phyloP scores from a whole-genome alignment of 345 rosid species.

The Iberis pinnata region DNA sequence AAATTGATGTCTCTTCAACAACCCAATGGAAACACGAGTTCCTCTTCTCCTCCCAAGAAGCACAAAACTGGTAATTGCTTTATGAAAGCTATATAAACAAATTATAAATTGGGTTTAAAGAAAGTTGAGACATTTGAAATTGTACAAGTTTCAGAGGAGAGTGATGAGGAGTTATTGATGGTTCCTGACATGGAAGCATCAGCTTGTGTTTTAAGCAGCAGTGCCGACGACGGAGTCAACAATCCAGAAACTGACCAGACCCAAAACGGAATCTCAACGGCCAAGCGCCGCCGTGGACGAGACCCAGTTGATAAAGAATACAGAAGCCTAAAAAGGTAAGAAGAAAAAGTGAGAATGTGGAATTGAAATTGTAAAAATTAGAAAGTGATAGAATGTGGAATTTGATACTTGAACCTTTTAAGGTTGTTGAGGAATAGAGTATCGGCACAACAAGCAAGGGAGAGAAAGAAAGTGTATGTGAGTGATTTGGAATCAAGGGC shows the following conservation, averaged over 20 bases:
- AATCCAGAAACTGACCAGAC: not conserved
- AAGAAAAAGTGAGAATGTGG: not conserved
- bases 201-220: constrained; percentile 18
- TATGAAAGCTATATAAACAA: not conserved
- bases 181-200: constrained; percentile 65
- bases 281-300: constrained; percentile 44
- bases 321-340: constrained; percentile 59
- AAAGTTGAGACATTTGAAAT: not conserved
- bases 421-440: constrained; percentile 73
- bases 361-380: not conserved
- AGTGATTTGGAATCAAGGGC: constrained; percentile 56
- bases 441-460: constrained; percentile 66
- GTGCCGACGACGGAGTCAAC: constrained; percentile 12
- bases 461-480: constrained; percentile 11
- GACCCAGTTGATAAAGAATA: constrained; percentile 59
- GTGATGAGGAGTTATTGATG: constrained; percentile 59
- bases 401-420: no score
- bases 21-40: constrained; percentile 27
- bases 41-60: constrained; percentile 23
- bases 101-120: not conserved
- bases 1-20: constrained; percentile 33
- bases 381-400: not conserved
- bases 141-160: constrained; percentile 36
- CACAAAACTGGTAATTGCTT: constrained; percentile 20
- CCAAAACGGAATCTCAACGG: no score